Conservation (phyloP, 2,329 filamentous ascomycete genomes). For the Phyllosticta citrichinensis region DNA sequence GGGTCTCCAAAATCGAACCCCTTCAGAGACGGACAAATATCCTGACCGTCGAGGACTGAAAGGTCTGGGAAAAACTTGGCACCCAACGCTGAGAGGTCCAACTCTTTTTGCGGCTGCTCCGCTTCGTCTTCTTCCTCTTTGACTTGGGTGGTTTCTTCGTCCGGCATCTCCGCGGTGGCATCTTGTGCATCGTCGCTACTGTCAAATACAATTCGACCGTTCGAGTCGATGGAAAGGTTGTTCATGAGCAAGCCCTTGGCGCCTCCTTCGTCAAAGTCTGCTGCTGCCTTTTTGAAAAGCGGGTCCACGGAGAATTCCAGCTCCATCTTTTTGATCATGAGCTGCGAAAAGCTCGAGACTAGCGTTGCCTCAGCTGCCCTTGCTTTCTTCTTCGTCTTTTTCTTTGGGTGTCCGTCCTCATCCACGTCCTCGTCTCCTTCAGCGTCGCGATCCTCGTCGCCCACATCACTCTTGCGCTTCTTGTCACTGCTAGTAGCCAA, state of each 20-base stretch:
- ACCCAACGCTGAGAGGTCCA: conserved; percentile 67
- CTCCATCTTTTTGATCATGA: conserved; percentile 96
- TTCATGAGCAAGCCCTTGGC: conserved; percentile 92
- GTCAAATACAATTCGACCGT: conserved; percentile 93
- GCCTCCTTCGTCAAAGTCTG: conserved; percentile 95
- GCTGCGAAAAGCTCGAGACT: conserved; percentile 72
- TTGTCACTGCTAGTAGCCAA: conserved; percentile 70
- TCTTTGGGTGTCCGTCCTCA: conserved; percentile 49
- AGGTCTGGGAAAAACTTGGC: conserved; percentile 81
- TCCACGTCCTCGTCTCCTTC: conserved; percentile 53
- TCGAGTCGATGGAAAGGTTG: conserved; percentile 87
- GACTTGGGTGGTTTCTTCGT: conserved; percentile 35
- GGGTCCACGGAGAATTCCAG: conserved; percentile 94
- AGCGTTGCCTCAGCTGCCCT: conserved; percentile 88
- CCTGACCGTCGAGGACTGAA: conserved; percentile 65
- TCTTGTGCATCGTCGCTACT: conserved; percentile 78
- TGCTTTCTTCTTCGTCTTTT: conserved; percentile 64
- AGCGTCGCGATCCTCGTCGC: conserved; percentile 12
- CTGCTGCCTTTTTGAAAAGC: conserved; percentile 97
- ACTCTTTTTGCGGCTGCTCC: conserved; percentile 31
- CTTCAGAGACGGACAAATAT: conserved; percentile 91
- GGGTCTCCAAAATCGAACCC: conserved; percentile 85
- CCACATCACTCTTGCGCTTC: conserved; percentile 22
- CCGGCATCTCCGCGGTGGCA: conserved; percentile 23
- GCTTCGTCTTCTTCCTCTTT: conserved; percentile 38